Base-by-base conservation (phyloP, 2,329 filamentous ascomycete species). In the Fusarium falciforme region DNA sequence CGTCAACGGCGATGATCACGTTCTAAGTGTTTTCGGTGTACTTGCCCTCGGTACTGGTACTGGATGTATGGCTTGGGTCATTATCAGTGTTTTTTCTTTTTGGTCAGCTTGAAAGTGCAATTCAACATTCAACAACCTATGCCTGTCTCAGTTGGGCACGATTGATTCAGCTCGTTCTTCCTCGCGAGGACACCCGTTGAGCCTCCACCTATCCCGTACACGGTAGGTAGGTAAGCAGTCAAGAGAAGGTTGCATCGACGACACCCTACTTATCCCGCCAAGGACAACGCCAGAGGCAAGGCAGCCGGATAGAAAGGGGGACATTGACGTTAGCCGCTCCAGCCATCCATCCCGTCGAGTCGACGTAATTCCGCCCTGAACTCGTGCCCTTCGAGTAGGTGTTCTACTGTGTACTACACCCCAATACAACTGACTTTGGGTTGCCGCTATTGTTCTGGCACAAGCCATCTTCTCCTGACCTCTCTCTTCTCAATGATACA, bases 191-290 rank as follows among this genome's bases (percentile, higher is more conserved):
- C 54, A 25, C 22, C 49, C 33, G 38, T 49, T 40, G 35, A 47
- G 52, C 27, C 47, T 52, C 38, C 29, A 67, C 38, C 57, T 38
- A 68, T 27, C 25, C 59, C 22, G 49, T 68, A 35, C 40, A 33
- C 40, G 54, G 27, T 40, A 52, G 47, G 47, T 52, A 52, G 47
- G 47, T 52, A 52, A 52, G 47, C 29, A 52, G 36, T 61, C 33
- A 44, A 54, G 52, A 61, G 61, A 52, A 61, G 64, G 65, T 69
- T 76, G 76, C 77, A 76, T 78, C 69, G 77, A 70, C 72, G 74
- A 78, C 74, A 78, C 76, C 70, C 76, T 77, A 72, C 47, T 52
- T 52, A 29, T 75, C 73, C 67, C 49, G 31, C 59, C 58, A 61
- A 76, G 52, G 38, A 59, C 55, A 54, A 58, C 40, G 31, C 22